Evolutionary conservation across 176 grass and related monocot species (phyloP).

Genomic region (Paspalum vaginatum): DNA sequence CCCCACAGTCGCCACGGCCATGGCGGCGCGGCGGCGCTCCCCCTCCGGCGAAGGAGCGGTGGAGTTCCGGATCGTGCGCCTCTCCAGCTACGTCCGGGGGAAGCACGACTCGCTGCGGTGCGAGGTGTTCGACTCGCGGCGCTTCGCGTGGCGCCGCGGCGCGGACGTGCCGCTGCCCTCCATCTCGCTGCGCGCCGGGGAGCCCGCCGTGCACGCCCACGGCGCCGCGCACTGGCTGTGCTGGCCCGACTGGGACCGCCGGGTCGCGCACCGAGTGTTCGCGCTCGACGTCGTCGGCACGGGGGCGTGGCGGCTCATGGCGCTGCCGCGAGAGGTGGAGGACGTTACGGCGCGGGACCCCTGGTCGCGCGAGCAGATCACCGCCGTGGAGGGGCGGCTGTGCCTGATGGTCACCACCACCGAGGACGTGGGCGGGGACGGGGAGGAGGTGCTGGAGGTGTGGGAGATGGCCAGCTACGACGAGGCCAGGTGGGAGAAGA

Average conservation of each 20-base stretch:
- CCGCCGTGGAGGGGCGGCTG: slow-evolving; percentile 37
- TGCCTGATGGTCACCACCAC: slow-evolving; percentile 9
- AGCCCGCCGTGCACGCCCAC: slow-evolving; percentile 32
- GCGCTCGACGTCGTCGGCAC: slow-evolving; percentile 31
- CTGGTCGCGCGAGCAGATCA: slow-evolving; percentile 31
- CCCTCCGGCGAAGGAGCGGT: not conserved
- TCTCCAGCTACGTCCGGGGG: slow-evolving; percentile 10
- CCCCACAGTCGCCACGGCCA: slow-evolving; percentile 19
- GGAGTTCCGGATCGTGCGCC: slow-evolving; percentile 44
- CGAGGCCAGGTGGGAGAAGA: slow-evolving; percentile 43
- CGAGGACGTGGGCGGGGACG: not conserved
- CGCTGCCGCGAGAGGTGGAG: slow-evolving; percentile 27
- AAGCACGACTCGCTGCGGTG: slow-evolving; percentile 25
- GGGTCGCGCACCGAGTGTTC: slow-evolving; percentile 13
- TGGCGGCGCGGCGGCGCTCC: not conserved
- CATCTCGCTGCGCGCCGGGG: not conserved
- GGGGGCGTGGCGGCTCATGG: slow-evolving; percentile 36
- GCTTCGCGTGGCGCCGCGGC: slow-evolving; percentile 39
- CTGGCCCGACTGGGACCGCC: slow-evolving; percentile 17
- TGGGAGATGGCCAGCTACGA: slow-evolving; percentile 29
- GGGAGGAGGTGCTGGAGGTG: not conserved
- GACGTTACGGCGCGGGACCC: not conserved
- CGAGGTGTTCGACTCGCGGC: slow-evolving; percentile 46
- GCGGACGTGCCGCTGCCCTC: slow-evolving; percentile 30
- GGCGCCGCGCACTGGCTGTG: slow-evolving; percentile 42